Conservation (phyloP, 2,329 filamentous ascomycete species). For the Aspergillus tamarii region DNA sequence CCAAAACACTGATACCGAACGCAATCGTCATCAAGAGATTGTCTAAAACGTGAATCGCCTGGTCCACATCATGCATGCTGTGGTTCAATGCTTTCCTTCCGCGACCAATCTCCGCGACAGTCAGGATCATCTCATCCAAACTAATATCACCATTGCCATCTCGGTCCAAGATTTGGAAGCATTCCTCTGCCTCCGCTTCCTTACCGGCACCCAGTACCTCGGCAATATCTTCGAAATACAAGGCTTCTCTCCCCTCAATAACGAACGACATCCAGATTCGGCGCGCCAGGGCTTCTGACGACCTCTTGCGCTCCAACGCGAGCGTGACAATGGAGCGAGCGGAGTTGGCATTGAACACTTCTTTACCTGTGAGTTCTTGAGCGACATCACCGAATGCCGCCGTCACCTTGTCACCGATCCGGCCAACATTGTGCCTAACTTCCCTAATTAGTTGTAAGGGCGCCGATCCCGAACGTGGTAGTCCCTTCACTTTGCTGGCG, state of each 20-base stretch:
- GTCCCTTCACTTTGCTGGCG: conserved; percentile 30
- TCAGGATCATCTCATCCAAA: conserved; percentile 91
- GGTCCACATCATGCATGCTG: conserved; percentile 97
- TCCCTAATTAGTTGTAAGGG: conserved; percentile 78
- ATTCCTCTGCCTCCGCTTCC: conserved; percentile 79
- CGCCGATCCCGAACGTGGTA: conserved; percentile 63
- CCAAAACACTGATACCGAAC: conserved; percentile 76
- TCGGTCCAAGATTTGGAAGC: conserved; percentile 77
- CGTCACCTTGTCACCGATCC: conserved; percentile 90
- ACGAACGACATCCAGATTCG: conserved; percentile 99
- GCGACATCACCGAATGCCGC: conserved; percentile 92
- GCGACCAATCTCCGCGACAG: conserved; percentile 79
- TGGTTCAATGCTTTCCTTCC: conserved; percentile 86
- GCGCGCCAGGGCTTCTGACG: conserved; percentile 88
- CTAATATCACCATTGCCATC: conserved; percentile 94
- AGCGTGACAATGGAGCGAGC: conserved; percentile 87
- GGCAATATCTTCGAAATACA: conserved; percentile 78
- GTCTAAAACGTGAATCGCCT: conserved; percentile 90
- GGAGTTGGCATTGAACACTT: conserved; percentile 90
- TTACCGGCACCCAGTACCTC: conserved; percentile 82
- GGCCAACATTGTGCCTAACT: conserved; percentile 73
- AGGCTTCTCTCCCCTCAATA: conserved; percentile 78
- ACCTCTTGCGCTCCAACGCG: conserved; percentile 80
- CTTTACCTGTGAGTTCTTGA: conserved; percentile 91
- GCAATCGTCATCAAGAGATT: conserved; percentile 81